Evolutionary conservation across 148 eudicot species (phyloP), one percentile per base, ranked within the genome.

Genomic region (Pharnaceum exiguum): DNA sequence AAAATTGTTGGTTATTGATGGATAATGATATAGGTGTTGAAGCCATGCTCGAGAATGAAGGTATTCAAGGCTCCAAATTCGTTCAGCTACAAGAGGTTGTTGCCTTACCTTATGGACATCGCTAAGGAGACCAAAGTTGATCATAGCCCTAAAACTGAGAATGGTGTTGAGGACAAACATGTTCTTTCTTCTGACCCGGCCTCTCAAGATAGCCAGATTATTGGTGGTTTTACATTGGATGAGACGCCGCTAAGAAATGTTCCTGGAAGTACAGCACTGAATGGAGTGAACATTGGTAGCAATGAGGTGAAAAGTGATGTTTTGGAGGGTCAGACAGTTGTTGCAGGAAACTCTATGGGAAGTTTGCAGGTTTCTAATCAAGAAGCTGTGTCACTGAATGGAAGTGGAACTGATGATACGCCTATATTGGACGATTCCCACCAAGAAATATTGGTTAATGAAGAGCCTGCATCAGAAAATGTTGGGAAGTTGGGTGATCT

Each of bases 51-150:
- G 15, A 70, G 75, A 55, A 15, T 51, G 57, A 83, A 71, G 70
- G 68, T 77, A 16, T 77, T 75, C 39, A 75, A 56, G 60, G 43
- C 68, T 40, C 73, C 78, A 9, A 70, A 76, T 45, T 80, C 85
- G 10, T 64, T 80, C 67, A 77, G 81, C 57, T 80, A 77, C 52
- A 83, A 71, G 54, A 75, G 89, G 57, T 24, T 83, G 68, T 81
- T 83, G n/a, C 89, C 89, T 6, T 80, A 61, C 60, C 55, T 83
- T 57, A 67, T 62, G 74, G 78, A 73, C 52, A 54, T 83, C 22
- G 69, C 81, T 28, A 75, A 65, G 52, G 62, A 63, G 10, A 57
- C 63, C 10, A 67, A 60, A 43, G 42, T 31, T 21, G 17, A 51
- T 19, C 39, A 51, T 53, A 52, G 47, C 32, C 39, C 35, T n/a